A percentile compares a stretch with the other conserved stretches of the same genome.
Conservation (phyloP, 177 flowering plant species). For the Telopea speciosissima region DNA sequence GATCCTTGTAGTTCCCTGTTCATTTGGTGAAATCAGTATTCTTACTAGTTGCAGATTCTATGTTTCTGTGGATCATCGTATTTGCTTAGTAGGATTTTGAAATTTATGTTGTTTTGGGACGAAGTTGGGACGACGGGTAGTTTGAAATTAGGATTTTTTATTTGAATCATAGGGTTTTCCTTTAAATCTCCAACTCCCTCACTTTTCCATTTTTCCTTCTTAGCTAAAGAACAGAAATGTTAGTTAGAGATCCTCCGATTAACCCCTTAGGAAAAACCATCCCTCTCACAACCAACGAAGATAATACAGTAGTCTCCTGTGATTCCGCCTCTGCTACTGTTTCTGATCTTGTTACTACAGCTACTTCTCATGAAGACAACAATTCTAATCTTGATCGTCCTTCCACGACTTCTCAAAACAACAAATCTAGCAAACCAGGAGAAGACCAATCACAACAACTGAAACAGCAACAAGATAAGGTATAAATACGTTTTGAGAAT, state of each 20-base stretch:
- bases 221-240: conserved; percentile 21
- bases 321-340: conserved; percentile 1
- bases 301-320: conserved; percentile 10
- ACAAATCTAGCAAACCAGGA: conserved; percentile 3
- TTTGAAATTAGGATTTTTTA: background rate
- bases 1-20: background rate
- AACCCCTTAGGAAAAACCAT: conserved; percentile 77
- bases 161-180: background rate
- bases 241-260: conserved; percentile 48
- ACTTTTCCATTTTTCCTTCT: background rate
- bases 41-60: too few species aligned
- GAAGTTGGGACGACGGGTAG: background rate
- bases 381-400: conserved; percentile 4
- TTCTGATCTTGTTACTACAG: background rate
- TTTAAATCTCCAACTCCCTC: too few species aligned
- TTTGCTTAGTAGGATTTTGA: background rate
- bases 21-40: background rate
- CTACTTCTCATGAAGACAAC: background rate
- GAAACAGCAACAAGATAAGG: conserved; percentile 19
- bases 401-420: background rate
- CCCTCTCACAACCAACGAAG: conserved; percentile 22
- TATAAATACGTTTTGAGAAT: background rate
- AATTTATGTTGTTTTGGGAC: background rate
- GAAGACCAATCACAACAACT: conserved; percentile 6
- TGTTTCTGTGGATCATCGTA: background rate